These are phyloP conservation scores for Fusarium torreyae DNA, from an alignment of 2,329 filamentous ascomycete species.

Conservation along the genomic window DNA sequence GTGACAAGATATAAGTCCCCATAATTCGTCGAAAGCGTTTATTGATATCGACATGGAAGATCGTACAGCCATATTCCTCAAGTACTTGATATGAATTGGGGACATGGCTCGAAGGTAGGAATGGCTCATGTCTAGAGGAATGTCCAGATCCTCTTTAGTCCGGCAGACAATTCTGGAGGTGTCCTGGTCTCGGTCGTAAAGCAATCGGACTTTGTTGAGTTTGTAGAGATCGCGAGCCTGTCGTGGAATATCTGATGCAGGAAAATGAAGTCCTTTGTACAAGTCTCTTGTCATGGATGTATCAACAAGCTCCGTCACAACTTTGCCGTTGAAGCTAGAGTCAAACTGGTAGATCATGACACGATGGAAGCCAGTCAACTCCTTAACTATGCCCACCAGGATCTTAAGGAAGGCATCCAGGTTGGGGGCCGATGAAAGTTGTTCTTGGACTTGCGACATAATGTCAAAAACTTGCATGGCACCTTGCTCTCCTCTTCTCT, in stretches of 20 bases:
- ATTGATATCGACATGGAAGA: conserved; percentile 96
- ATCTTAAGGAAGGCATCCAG: conserved; percentile 84
- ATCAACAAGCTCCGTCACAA: conserved; percentile 90
- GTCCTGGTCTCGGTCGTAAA: conserved; percentile 87
- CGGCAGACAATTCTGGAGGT: conserved; percentile 88
- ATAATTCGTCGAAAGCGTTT: conserved; percentile 86
- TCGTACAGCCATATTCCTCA: conserved; percentile 90
- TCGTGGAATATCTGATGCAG: conserved; percentile 87
- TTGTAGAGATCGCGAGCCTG: conserved; percentile 92
- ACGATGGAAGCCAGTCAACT: conserved; percentile 90
- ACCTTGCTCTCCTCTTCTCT: conserved; percentile 82
- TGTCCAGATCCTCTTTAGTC: conserved; percentile 79
- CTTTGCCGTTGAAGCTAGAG: conserved; percentile 83
- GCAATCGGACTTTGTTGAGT: conserved; percentile 87
- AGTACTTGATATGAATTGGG: conserved; percentile 89
- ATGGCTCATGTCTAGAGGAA: conserved; percentile 86
- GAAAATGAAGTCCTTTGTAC: conserved; percentile 90
- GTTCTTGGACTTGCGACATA: conserved; percentile 92
- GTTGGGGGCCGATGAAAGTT: conserved; percentile 79
- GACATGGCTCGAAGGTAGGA: conserved; percentile 91
- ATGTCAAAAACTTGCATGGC: conserved; percentile 94
- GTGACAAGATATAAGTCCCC: conserved; percentile 91
- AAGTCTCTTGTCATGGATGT: conserved; percentile 84
- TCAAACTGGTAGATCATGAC: conserved; percentile 97
- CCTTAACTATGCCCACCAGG: conserved; percentile 87